These are phyloP conservation scores for Penicillium sumatraense DNA, from an alignment of 2,329 filamentous ascomycete species.

Conservation along the genomic window DNA sequence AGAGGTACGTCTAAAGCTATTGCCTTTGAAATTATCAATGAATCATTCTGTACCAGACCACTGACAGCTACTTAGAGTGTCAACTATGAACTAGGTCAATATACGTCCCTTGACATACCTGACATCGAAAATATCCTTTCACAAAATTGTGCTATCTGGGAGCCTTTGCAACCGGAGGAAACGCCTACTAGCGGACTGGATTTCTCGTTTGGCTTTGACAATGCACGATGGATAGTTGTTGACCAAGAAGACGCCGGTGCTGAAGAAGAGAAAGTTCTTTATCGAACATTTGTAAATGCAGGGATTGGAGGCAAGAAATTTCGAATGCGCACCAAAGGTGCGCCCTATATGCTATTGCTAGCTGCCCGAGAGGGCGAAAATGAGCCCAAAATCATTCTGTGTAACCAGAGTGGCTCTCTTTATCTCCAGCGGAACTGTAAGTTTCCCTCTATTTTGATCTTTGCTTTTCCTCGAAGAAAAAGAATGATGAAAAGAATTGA, in stretches of 20 bases:
- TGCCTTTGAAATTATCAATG: no score
- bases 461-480: no score
- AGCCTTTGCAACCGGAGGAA: conserved; percentile 36
- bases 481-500: no score
- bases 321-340: conserved; percentile 35
- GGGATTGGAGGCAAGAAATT: conserved; percentile 35
- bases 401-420: conserved; percentile 38
- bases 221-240: conserved; percentile 34
- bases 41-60: no score
- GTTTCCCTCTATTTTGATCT: background rate
- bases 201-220: conserved; percentile 24
- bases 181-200: conserved; percentile 16
- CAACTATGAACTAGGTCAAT: conserved; percentile 33
- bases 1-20: no score
- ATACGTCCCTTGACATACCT: conserved; percentile 31
- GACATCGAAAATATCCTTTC: conserved; percentile 24
- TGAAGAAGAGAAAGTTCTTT: conserved; percentile 36
- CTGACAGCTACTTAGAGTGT: conserved; percentile 24
- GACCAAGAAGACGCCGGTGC: conserved; percentile 36
- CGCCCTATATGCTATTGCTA: conserved; percentile 38
- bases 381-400: conserved; percentile 37
- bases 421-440: conserved; percentile 35
- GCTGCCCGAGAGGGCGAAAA: conserved; percentile 36
- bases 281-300: conserved; percentile 38
- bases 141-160: conserved; percentile 36